Evolutionary conservation across 768 basidiomycete species (phyloP).

Genomic region (Russula abietina): DNA sequence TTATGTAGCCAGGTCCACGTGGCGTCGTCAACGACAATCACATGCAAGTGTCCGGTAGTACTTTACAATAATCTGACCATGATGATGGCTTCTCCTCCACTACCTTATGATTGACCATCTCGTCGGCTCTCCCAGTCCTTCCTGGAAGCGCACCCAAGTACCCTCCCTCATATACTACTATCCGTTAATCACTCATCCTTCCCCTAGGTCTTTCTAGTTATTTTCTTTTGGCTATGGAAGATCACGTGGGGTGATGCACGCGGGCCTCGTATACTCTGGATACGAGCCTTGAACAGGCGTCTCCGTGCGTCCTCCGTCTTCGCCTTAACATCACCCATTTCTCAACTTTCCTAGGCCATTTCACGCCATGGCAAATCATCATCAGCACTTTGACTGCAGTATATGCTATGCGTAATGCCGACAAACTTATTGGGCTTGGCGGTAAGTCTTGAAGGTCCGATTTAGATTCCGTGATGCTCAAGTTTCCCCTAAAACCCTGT

Average conservation of each 20-base stretch:
- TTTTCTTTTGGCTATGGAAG: slow-evolving; percentile 87
- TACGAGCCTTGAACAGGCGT: slow-evolving; percentile 50
- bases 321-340: not conserved
- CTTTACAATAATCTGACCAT: not conserved
- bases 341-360: slow-evolving; percentile 44
- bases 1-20: not conserved
- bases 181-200: slow-evolving; percentile 13
- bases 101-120: slow-evolving; percentile 86
- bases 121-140: slow-evolving; percentile 76
- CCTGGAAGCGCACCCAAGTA: slow-evolving; percentile 87
- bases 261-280: slow-evolving; percentile 63
- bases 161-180: slow-evolving; percentile 17
- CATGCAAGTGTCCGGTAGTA: not conserved
- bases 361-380: slow-evolving; percentile 96
- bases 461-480: not conserved
- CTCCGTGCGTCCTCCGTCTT: slow-evolving; percentile 44
- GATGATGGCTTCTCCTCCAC: not conserved
- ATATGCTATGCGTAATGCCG: slow-evolving; percentile 79
- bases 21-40: not conserved
- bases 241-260: slow-evolving; percentile 57
- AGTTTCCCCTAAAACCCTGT: slow-evolving; percentile 11
- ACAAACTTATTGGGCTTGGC: slow-evolving; percentile 76
- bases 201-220: slow-evolving; percentile 76
- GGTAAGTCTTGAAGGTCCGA: slow-evolving; percentile 42
- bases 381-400: slow-evolving; percentile 77